Evolutionary conservation across 768 basidiomycete genomes (phyloP).

Genomic region (Leccinum aurantiacum): DNA sequence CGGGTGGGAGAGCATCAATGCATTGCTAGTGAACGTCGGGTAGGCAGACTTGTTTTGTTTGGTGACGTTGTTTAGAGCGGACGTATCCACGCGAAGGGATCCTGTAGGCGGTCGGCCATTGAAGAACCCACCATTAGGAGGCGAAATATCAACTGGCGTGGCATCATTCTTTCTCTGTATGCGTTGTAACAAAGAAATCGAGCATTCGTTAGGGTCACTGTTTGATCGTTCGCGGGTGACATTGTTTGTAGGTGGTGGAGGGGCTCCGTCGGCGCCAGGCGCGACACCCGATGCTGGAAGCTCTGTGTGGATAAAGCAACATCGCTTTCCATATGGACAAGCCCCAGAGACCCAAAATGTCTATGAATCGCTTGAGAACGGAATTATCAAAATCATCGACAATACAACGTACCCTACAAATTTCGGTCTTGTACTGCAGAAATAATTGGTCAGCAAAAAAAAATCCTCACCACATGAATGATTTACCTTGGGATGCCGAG

Average conservation of each 20-base stretch:
- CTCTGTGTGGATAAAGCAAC: conserved; percentile 93
- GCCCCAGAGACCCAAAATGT: conserved; percentile 95
- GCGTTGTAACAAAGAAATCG: conserved; percentile 72
- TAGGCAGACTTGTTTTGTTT: conserved; percentile 87
- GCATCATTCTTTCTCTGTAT: conserved; percentile 66
- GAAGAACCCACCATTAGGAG: conserved; percentile 44
- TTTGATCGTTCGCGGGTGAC: conserved; percentile 69
- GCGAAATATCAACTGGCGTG: conserved; percentile 57
- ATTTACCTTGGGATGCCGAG: conserved; percentile 84
- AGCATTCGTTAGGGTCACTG: conserved; percentile 76
- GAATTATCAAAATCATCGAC: background rate
- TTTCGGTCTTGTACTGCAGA: conserved; percentile 86
- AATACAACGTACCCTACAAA: conserved; percentile 68
- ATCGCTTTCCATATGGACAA: conserved; percentile 89
- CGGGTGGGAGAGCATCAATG: conserved; percentile 48
- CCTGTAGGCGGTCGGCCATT: conserved; percentile 66
- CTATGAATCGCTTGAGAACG: conserved; percentile 36
- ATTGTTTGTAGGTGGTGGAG: conserved; percentile 51
- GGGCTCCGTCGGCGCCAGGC: conserved; percentile 51
- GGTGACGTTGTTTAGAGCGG: conserved; percentile 55
- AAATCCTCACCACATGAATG: background rate
- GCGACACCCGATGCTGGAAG: conserved; percentile 63
- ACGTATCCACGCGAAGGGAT: conserved; percentile 73
- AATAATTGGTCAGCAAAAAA: conserved; percentile 17
- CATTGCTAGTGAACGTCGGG: conserved; percentile 55